Conservation (phyloP, 2,329 filamentous ascomycete genomes). For the Colletotrichum sp. region DNA sequence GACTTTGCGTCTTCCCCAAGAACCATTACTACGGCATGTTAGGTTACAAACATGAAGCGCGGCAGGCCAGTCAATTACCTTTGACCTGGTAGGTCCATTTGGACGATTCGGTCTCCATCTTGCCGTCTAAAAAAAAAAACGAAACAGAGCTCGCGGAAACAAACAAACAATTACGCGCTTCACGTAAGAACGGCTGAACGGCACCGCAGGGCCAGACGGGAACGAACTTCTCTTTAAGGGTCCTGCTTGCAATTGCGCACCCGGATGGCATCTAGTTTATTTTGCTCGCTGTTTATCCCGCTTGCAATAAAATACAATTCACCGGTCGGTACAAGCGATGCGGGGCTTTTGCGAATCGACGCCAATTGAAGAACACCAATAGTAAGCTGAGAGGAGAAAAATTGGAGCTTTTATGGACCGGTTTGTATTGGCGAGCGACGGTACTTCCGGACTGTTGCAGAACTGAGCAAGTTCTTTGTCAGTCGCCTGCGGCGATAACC, state of each 20-base stretch:
- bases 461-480: neutral
- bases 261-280: neutral
- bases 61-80: neutral
- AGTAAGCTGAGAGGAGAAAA: neutral
- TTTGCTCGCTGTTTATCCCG: neutral
- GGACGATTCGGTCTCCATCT: neutral
- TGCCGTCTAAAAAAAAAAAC: neutral
- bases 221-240: neutral
- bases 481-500: neutral
- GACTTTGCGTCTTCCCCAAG: constrained; percentile 3
- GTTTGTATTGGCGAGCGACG: neutral
- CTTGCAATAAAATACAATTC: neutral
- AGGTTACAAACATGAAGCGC: neutral
- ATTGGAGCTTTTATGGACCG: neutral
- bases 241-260: neutral
- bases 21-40: neutral
- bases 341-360: neutral
- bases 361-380: neutral
- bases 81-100: neutral
- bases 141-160: neutral
- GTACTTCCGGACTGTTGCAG: neutral
- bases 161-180: neutral
- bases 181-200: neutral
- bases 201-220: neutral
- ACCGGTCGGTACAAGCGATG: neutral